Evolutionary conservation across 305 asterid species (phyloP).

Genomic region (Solanum hybrid): DNA sequence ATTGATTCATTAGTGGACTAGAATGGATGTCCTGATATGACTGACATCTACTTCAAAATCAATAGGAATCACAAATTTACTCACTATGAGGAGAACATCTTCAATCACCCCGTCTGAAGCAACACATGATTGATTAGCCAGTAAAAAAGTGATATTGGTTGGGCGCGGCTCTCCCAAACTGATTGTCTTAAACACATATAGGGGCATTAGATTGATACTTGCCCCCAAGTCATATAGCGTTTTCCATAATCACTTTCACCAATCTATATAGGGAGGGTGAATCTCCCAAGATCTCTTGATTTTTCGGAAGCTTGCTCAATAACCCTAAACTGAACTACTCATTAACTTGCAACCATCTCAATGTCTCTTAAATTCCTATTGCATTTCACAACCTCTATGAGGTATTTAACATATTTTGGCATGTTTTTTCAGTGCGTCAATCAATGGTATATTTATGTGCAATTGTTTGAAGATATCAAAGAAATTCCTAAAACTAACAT

Average conservation of each 20-base stretch:
- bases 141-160: neutral
- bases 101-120: neutral
- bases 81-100: neutral
- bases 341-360: neutral
- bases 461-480: neutral
- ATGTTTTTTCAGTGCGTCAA: neutral
- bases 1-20: neutral
- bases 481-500: neutral
- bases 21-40: neutral
- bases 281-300: neutral
- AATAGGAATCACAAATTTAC: neutral
- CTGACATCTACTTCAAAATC: neutral
- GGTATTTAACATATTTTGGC: neutral
- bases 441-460: neutral
- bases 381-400: neutral
- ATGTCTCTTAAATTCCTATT: neutral
- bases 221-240: neutral
- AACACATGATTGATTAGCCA: neutral
- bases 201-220: neutral
- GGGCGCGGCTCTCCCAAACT: neutral
- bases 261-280: neutral
- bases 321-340: neutral
- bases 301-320: neutral
- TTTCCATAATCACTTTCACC: neutral
- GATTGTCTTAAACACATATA: neutral